These are phyloP conservation scores for Sporothrix variecibatus DNA, from an alignment of 2,329 filamentous ascomycete genomes.

Conservation along the genomic window DNA sequence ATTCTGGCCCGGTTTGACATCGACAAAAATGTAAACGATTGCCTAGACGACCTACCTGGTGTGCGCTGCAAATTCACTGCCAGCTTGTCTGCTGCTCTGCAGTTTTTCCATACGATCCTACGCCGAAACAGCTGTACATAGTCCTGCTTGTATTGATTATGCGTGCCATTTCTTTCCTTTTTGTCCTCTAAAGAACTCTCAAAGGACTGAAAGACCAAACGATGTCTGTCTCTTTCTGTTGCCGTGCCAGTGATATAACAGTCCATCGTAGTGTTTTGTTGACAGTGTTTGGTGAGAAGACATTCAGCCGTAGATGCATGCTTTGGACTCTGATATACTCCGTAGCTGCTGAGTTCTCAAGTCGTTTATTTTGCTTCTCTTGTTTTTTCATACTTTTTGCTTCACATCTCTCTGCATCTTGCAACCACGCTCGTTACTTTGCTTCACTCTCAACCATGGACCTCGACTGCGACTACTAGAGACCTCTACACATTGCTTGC, in stretches of 20 bases:
- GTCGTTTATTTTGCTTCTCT: not conserved
- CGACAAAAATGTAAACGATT: constrained; percentile 10
- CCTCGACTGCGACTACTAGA: not conserved
- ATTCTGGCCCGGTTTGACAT: not conserved
- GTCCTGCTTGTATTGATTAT: not conserved
- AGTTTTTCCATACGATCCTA: not conserved
- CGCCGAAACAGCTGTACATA: not conserved
- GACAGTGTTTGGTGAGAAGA: not conserved
- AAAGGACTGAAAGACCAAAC: not conserved
- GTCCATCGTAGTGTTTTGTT: constrained; percentile 2
- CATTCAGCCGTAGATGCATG: not conserved
- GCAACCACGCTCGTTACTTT: not conserved
- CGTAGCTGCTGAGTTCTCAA: not conserved
- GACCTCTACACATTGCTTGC: not conserved
- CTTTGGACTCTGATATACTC: constrained; percentile 14
- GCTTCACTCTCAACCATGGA: not conserved
- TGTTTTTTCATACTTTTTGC: not conserved
- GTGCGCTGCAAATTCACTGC: not conserved
- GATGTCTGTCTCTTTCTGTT: not conserved
- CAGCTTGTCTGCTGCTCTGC: not conserved
- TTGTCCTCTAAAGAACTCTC: not conserved
- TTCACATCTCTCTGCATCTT: not conserved
- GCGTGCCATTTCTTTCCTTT: not conserved
- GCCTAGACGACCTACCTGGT: not conserved
- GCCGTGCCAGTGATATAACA: constrained; percentile 1